Conservation (phyloP, 257 asterid genomes). For the Ilex asprella region DNA sequence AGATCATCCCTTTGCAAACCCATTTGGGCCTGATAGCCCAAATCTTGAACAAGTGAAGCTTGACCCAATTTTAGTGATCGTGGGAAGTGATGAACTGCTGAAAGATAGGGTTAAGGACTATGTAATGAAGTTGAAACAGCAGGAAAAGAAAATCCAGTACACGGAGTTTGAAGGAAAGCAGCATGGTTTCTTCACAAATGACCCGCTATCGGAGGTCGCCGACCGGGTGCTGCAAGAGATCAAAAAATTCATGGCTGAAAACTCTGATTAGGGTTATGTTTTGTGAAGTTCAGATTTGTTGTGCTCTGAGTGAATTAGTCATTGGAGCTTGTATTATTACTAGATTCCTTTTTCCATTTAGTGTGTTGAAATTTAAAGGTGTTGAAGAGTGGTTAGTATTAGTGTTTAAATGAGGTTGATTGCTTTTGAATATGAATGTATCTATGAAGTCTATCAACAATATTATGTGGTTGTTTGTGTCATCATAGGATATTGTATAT, state of each 20-base stretch:
- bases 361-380: no score
- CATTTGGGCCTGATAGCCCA: conserved; percentile 62
- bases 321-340: no score
- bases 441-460: no score
- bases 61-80: conserved; percentile 55
- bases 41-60: conserved; percentile 28
- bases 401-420: no score
- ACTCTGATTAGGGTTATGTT: conserved; percentile 9
- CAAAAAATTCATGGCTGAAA: conserved; percentile 23
- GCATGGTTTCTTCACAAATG: conserved; percentile 54
- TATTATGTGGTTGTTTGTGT: no score
- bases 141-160: conserved; percentile 33
- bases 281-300: no score
- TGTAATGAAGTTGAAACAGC: conserved; percentile 31
- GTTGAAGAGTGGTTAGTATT: no score
- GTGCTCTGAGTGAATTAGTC: no score
- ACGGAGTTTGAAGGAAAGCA: conserved; percentile 36
- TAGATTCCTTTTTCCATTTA: no score
- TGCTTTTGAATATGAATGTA: no score
- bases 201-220: conserved; percentile 40
- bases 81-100: conserved; percentile 49
- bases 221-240: conserved; percentile 30
- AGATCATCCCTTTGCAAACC: conserved; percentile 61
- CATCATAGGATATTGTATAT: no score
- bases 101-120: conserved; percentile 54